Evolutionary conservation across 2,329 filamentous ascomycete species (phyloP), one percentile per base, ranked within the genome.

Genomic region (Aspergillus sp.): DNA sequence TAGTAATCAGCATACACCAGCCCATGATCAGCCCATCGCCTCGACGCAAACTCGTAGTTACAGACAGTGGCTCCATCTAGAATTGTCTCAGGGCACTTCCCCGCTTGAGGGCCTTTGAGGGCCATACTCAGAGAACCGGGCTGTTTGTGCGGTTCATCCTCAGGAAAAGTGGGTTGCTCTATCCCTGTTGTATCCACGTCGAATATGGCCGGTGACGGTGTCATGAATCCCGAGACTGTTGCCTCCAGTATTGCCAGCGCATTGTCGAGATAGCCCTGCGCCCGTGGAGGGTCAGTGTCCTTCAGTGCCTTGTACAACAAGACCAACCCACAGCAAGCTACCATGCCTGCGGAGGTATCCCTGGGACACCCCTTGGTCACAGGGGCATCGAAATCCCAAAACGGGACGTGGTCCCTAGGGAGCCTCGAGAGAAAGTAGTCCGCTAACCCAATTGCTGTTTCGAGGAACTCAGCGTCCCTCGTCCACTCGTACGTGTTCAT

Each of bases 381-480:
- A 49, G 81, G 81, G 0, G 81, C 81, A 58, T 83, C 77, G 45
- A 82, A 83, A 55, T 83, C 81, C 81, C 80, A 83, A 2, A 74
- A 71, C 1, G 81, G 79, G 0, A 82, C 76, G 0, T 70, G 64
- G 15, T 72, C 73, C 3, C 68, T 66, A 0, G 74, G 70, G 17
- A 83, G 65, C 0, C 77, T 67, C 0, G 65, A 50, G 2, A 82
- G 61, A 58, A 83, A 83, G 56, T 79, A 80, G 31, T 80, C 70
- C 1, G 79, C 79, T 40, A 78, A 68, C 1, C 74, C 74, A 4
- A 76, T 73, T 0, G 81, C 75, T 3, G 80, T 80, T 0, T 73
- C 62, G 9, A 70, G 46, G 65, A 77, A 64, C 59, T 66, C 9
- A 3, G 2, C 3, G 3, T 66, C 55, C 5, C 44, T 3, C 9